phyloP scores from a whole-genome alignment of 1,284 basidiomycete species.

The Limonomyces culmigenus region DNA sequence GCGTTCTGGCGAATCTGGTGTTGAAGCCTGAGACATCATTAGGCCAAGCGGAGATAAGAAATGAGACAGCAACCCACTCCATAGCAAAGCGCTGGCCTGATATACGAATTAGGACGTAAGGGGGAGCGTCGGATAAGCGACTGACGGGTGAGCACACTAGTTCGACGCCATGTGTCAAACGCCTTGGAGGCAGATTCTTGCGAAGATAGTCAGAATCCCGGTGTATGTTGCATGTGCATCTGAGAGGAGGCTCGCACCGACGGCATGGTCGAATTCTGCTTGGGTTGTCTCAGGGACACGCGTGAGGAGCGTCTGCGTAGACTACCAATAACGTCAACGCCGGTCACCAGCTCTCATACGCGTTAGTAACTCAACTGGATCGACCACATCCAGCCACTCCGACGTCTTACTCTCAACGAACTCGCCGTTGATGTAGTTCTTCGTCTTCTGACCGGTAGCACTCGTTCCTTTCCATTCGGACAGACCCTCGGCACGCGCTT shows the following conservation, averaged over 20 bases:
- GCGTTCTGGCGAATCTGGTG: slow-evolving; percentile 64
- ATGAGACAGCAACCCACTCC: too few species aligned
- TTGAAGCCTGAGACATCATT: too few species aligned
- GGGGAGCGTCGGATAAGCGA: not conserved
- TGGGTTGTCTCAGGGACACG: slow-evolving; percentile 81
- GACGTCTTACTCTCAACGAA: slow-evolving; percentile 69
- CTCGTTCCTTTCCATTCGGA: slow-evolving; percentile 78
- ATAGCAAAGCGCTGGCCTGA: slow-evolving; percentile 1
- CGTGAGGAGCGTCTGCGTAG: slow-evolving; percentile 79
- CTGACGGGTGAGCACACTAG: slow-evolving; percentile 78
- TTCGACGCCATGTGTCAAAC: slow-evolving; percentile 79
- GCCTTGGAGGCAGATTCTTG: slow-evolving; percentile 73
- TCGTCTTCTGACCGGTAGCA: slow-evolving; percentile 66
- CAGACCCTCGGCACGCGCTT: slow-evolving; percentile 44
- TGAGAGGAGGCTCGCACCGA: too few species aligned
- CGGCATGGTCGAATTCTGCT: slow-evolving; percentile 75
- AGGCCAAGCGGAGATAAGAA: too few species aligned
- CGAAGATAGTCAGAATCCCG: too few species aligned
- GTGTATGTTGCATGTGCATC: too few species aligned
- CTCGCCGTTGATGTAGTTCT: slow-evolving; percentile 81
- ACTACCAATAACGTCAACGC: slow-evolving; percentile 22
- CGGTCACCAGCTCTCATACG: slow-evolving; percentile 2
- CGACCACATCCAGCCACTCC: slow-evolving; percentile 73
- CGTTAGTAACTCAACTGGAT: slow-evolving; percentile 45
- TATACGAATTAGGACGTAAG: not conserved